Conservation (phyloP, 2,329 filamentous ascomycete species). For the Cytospora mali region DNA sequence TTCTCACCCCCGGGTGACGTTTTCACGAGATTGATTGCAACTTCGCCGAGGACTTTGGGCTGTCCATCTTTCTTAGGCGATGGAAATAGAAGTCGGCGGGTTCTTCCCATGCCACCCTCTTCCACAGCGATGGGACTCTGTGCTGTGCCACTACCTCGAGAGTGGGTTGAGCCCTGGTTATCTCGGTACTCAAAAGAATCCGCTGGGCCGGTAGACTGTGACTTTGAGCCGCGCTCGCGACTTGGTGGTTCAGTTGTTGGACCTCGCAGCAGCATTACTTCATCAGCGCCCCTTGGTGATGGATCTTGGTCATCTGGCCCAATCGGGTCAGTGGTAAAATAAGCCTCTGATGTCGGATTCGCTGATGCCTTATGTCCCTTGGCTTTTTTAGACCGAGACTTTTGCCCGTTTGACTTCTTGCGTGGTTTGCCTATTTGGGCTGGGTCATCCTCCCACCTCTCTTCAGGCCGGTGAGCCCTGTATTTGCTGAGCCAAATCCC, state of each 20-base stretch:
- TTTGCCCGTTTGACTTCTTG: conserved; percentile 48
- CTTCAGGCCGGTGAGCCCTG: conserved; percentile 77
- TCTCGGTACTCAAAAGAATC: conserved; percentile 34
- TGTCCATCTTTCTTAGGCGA: conserved; percentile 70
- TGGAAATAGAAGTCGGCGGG: conserved; percentile 74
- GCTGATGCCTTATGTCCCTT: conserved; percentile 50
- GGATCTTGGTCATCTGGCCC: conserved; percentile 47
- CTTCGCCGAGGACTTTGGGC: conserved; percentile 62
- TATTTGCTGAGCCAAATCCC: conserved; percentile 94
- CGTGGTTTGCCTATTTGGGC: conserved; percentile 55
- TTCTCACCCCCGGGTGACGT: conserved; percentile 43
- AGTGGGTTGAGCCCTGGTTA: conserved; percentile 51
- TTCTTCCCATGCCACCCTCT: conserved; percentile 56
- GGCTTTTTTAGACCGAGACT: conserved; percentile 50
- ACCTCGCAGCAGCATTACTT: conserved; percentile 26
- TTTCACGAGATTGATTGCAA: conserved; percentile 56
- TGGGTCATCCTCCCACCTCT: conserved; percentile 76
- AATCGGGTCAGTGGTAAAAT: conserved; percentile 55
- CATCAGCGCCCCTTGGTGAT: conserved; percentile 32
- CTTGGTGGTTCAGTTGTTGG: conserved; percentile 30
- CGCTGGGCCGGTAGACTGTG: conserved; percentile 29
- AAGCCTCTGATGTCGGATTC: conserved; percentile 57
- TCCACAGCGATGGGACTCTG: conserved; percentile 59
- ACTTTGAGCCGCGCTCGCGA: conserved; percentile 32
- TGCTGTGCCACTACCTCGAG: conserved; percentile 57